Evolutionary conservation across 208 protist species (phyloP), one percentile per base, ranked within the genome.

Genomic region (Acanthamoeba castellanii): DNA sequence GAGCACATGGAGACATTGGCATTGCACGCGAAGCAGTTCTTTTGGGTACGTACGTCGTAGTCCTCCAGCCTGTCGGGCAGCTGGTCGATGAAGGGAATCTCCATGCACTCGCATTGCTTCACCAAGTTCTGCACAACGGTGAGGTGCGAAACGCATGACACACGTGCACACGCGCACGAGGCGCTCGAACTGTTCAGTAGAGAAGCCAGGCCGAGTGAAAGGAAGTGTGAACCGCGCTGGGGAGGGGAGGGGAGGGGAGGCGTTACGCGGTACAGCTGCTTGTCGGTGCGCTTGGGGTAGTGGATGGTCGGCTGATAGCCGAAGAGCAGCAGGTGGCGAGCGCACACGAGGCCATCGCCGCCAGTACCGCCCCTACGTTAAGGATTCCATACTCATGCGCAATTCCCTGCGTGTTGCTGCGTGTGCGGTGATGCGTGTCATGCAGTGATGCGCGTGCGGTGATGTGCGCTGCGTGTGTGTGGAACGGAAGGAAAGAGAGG

Each of bases 261-360:
- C 37, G 37, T 42, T 55, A 88, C 81, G 11, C 8, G 55, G 61
- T 59, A 92, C 9, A 92, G 25, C 7, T 66, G 27, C 34, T 92
- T 92, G 61, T 92, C 13, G 32, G 61, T 92, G 30, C 37, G 87
- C 30, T 92, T 92, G 30, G 87, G 87, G 27, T 92, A 92, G 61
- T 76, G 64, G 22, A 92, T 74, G 87, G 32, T 11, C 13, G 87
- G 87, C 9, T 34, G 50, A 9, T 76, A 92, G 87, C 87, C 87
- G 72, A 92, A 92, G 61, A 76, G 87, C n/a, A 34, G 37, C 1
- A 92, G 47, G 37, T 92, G 87, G 9, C 87, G 87, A 42, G 61
- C 87, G 30, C 59, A 66, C 52, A 92, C 87, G n/a, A 92, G 27
- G 1, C 87, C 87, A 30, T 92, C 87, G 0, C 87, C 87, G 22